Evolutionary conservation across 257 asterid species (phyloP), one percentile per base, ranked within the genome.

Genomic region (Voacanga thouarsii): DNA sequence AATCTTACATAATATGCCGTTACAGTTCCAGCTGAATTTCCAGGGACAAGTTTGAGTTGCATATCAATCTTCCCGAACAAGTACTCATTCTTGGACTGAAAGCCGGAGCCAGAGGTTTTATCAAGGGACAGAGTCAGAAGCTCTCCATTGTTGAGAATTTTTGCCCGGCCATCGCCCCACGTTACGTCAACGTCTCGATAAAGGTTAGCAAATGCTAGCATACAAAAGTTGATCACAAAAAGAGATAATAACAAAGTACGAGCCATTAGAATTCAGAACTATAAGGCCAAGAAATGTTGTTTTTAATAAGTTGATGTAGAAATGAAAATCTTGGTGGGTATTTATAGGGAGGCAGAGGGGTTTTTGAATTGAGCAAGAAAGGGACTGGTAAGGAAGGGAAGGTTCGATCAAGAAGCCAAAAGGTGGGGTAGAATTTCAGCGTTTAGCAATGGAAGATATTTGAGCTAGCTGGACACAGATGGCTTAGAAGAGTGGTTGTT

Each of bases 1-100:
- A 30, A 33, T 33, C 78, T 71, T 79, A 79, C 82, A 19, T 79
- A 79, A 28, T 72, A 79, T 0, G 82, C 66, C 26, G 81, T 78
- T 18, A 78, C 81, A 9, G 81, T 78, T 12, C 81, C 81, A 10
- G 81, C 81, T 7, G 81, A 78, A 59, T 78, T 78, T 69, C 81
- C 81, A 3, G 76, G 76, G 23, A 78, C 81, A 30, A 78, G 81
- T 59, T 78, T 78, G 23, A 78, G 10, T 21, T 44, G 70, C 71
- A 78, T 78, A 15, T 78, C 78, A 50, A 72, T 63, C 26, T 63
- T 72, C 30, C 82, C 82, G 2, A 72, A 79, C 50, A 79, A 66
- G 41, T 79, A 79, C 43, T 79, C 68, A 16, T 33, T 73, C 78
- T 72, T 79, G 43, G 82, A 72, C 50, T 63, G 70, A 51, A 79